phyloP scores from a whole-genome alignment of 768 basidiomycete genomes.

The Termitomyces sp. region DNA sequence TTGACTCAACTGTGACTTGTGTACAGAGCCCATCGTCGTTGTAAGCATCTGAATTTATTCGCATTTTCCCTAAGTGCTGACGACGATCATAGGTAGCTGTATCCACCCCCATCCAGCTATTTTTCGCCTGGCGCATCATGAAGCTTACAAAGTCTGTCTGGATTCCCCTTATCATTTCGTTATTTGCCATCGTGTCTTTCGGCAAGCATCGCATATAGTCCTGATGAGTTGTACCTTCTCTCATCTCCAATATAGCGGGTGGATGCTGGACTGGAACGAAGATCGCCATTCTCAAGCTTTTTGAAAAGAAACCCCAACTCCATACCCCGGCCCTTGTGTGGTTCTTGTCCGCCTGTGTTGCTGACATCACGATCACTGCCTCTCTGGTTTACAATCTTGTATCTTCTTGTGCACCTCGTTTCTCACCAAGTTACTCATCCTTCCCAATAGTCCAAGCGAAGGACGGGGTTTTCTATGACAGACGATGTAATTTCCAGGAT shows the following conservation, averaged over 20 bases:
- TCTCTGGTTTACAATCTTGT: slow-evolving; percentile 41
- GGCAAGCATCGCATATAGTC: not conserved
- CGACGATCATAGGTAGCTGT: slow-evolving; percentile 13
- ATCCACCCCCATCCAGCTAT: slow-evolving; percentile 21
- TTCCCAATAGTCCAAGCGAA: slow-evolving; percentile 27
- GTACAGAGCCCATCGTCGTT: slow-evolving; percentile 16
- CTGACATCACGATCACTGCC: slow-evolving; percentile 45
- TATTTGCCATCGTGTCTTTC: slow-evolving; percentile 3
- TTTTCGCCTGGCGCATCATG: slow-evolving; percentile 20
- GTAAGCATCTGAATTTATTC: not conserved
- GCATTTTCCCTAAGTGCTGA: not conserved
- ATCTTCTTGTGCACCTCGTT: not conserved
- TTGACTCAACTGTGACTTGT: not conserved
- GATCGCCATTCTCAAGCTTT: slow-evolving; percentile 22
- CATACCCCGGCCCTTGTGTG: slow-evolving; percentile 35
- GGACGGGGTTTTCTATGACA: slow-evolving; percentile 31
- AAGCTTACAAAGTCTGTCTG: slow-evolving; percentile 15
- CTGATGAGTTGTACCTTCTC: not conserved
- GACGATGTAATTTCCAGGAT: slow-evolving; percentile 32
- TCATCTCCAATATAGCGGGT: slow-evolving; percentile 11
- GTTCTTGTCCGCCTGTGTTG: slow-evolving; percentile 42
- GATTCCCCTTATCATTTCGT: slow-evolving; percentile 12
- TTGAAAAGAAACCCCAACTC: slow-evolving; percentile 25
- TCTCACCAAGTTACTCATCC: not conserved
- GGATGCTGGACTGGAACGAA: slow-evolving; percentile 28